These are phyloP conservation scores for Scleroderma bovista DNA, from an alignment of 768 basidiomycete genomes.

Conservation along the genomic window DNA sequence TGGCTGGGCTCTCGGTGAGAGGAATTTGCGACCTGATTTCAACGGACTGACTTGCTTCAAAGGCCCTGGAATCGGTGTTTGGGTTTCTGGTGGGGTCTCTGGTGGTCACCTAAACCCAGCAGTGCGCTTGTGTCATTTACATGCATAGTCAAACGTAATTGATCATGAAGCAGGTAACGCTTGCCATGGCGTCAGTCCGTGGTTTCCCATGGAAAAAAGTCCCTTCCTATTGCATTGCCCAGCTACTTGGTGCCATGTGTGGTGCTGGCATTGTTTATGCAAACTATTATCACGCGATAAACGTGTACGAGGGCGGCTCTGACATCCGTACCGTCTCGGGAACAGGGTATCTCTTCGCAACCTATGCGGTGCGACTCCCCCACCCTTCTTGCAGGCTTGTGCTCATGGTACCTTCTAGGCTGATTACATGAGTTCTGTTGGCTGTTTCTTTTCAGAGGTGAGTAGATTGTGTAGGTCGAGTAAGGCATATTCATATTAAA, in stretches of 20 bases:
- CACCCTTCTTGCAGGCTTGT: background rate
- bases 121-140: constrained; percentile 30
- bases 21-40: background rate
- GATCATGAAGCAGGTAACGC: constrained; percentile 49
- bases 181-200: constrained; percentile 63
- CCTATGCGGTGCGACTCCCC: constrained; percentile 46
- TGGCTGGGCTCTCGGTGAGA: constrained; percentile 29
- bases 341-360: constrained; percentile 55
- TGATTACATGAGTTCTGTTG: constrained; percentile 38
- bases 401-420: constrained; percentile 25
- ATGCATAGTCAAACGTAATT: background rate
- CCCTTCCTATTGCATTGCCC: constrained; percentile 59
- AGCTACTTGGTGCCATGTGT: constrained; percentile 54
- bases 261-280: constrained; percentile 57
- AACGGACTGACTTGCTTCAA: constrained; percentile 1
- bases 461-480: background rate
- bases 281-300: constrained; percentile 64
- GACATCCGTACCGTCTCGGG: constrained; percentile 49
- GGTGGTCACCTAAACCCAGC: constrained; percentile 76
- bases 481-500: no score
- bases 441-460: constrained; percentile 45
- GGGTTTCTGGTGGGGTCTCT: constrained; percentile 60
- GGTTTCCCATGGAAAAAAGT: constrained; percentile 80
- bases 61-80: constrained; percentile 62
- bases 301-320: constrained; percentile 53